These are phyloP conservation scores for Bathelium albidoporum DNA, from an alignment of 495 filamentous ascomycete genomes.

Conservation along the genomic window DNA sequence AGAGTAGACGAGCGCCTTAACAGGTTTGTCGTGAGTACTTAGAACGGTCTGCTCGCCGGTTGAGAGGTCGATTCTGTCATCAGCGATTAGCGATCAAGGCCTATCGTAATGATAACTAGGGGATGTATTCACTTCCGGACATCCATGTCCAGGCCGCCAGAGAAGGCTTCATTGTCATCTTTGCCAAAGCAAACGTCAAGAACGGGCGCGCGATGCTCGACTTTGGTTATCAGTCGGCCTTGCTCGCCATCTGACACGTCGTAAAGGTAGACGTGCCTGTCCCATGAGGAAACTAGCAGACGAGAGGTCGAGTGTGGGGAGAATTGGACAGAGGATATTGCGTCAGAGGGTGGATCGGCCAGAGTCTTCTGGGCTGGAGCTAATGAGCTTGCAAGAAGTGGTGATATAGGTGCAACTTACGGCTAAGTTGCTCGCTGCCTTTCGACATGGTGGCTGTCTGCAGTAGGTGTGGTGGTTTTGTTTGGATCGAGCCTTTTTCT, in stretches of 20 bases:
- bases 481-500: background rate
- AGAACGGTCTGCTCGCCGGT: conserved; percentile 63
- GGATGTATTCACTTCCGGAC: conserved; percentile 53
- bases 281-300: conserved; percentile 89
- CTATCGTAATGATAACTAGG: background rate
- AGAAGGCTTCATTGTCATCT: conserved; percentile 71
- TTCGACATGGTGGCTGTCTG: background rate
- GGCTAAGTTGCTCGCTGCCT: background rate
- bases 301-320: conserved; percentile 58
- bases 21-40: conserved; percentile 66
- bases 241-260: conserved; percentile 56
- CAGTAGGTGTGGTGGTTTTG: background rate
- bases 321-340: conserved; percentile 78
- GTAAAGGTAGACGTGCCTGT: conserved; percentile 85
- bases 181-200: conserved; percentile 86
- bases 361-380: conserved; percentile 52
- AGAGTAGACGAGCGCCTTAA: conserved; percentile 75
- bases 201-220: conserved; percentile 75
- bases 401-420: background rate
- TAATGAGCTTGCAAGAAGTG: background rate
- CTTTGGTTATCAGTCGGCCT: conserved; percentile 53
- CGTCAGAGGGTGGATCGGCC: conserved; percentile 69
- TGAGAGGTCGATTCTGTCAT: conserved; percentile 56
- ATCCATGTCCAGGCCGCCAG: conserved; percentile 71
- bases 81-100: background rate